Evolutionary conservation across 225 moss, liverwort and hornwort species (phyloP).

Genomic region (Lunularia cruciata): DNA sequence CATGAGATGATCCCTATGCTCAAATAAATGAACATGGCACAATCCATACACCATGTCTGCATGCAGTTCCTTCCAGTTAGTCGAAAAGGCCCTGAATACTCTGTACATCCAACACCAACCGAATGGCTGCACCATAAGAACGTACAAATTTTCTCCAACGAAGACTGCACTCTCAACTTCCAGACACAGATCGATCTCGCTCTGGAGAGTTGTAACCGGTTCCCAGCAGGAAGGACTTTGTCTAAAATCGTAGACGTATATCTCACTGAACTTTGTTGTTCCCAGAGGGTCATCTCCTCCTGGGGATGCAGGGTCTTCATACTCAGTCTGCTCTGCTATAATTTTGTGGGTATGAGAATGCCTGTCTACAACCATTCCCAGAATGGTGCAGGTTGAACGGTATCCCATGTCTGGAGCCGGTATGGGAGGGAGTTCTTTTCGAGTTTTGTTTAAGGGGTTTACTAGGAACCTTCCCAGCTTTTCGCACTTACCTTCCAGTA

Average conservation of each 20-base stretch:
- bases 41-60: slow-evolving; percentile 40
- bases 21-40: slow-evolving; percentile 42
- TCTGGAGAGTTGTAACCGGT: slow-evolving; percentile 37
- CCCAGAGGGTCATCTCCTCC: slow-evolving; percentile 20
- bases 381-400: slow-evolving; percentile 45
- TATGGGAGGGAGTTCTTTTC: slow-evolving; percentile 29
- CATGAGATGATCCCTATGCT: slow-evolving; percentile 36
- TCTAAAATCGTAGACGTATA: slow-evolving; percentile 37
- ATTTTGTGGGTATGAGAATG: slow-evolving; percentile 24
- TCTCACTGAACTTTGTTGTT: slow-evolving; percentile 34
- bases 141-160: slow-evolving; percentile 32
- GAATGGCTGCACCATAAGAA: slow-evolving; percentile 44
- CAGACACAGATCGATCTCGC: slow-evolving; percentile 41
- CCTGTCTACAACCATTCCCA: slow-evolving; percentile 37
- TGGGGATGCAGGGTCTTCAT: slow-evolving; percentile 31
- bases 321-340: slow-evolving; percentile 44
- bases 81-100: slow-evolving; percentile 33
- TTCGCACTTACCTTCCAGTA: slow-evolving; percentile 36
- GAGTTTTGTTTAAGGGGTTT: slow-evolving; percentile 42
- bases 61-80: slow-evolving; percentile 36
- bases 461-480: slow-evolving; percentile 40
- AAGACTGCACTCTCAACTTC: slow-evolving; percentile 44
- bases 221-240: slow-evolving; percentile 24
- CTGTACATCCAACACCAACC: slow-evolving; percentile 49
- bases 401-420: slow-evolving; percentile 35